Evolutionary conservation across 2,329 filamentous ascomycete species (phyloP).

Genomic region (Acrocalymma vagum): DNA sequence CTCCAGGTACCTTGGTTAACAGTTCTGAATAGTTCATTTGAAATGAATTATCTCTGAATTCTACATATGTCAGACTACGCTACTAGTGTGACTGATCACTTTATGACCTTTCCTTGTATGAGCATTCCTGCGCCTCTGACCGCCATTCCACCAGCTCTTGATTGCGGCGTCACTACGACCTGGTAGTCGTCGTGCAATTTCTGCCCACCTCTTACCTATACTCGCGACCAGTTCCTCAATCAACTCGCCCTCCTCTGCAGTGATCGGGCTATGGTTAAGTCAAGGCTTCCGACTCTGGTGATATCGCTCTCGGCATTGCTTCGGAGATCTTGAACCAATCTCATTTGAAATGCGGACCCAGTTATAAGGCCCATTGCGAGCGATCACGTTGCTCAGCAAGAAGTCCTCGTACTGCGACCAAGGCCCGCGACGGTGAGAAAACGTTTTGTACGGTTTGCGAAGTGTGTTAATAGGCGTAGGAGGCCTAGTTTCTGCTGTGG

Average conservation of each 20-base stretch:
- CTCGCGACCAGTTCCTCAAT: slow-evolving; percentile 79
- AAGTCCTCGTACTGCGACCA: slow-evolving; percentile 81
- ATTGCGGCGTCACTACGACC: slow-evolving; percentile 92
- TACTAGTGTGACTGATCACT: too few relatives aligned
- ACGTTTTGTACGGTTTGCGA: slow-evolving; percentile 47
- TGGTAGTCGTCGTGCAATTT: slow-evolving; percentile 80
- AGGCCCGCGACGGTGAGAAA: slow-evolving; percentile 73
- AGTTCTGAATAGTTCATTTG: too few relatives aligned
- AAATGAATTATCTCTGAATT: too few relatives aligned
- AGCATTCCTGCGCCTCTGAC: slow-evolving; percentile 80
- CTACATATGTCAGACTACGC: too few relatives aligned
- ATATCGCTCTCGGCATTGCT: slow-evolving; percentile 92
- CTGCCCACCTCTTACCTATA: slow-evolving; percentile 87
- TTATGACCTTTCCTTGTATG: too few relatives aligned
- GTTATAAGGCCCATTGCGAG: slow-evolving; percentile 76
- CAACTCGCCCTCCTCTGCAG: slow-evolving; percentile 73
- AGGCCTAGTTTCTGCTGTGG: too few relatives aligned
- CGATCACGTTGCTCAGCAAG: slow-evolving; percentile 72
- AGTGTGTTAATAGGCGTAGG: too few relatives aligned
- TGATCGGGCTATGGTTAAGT: slow-evolving; percentile 77
- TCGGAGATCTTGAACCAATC: slow-evolving; percentile 79
- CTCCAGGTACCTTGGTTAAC: too few relatives aligned
- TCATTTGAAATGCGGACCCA: slow-evolving; percentile 86
- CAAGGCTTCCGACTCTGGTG: slow-evolving; percentile 91
- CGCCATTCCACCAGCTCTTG: slow-evolving; percentile 97